A percentile compares a stretch with the other conserved stretches of the same genome.
These are phyloP conservation scores for Elsinoe arachidis DNA, from an alignment of 2,329 filamentous ascomycete species.

Conservation along the genomic window DNA sequence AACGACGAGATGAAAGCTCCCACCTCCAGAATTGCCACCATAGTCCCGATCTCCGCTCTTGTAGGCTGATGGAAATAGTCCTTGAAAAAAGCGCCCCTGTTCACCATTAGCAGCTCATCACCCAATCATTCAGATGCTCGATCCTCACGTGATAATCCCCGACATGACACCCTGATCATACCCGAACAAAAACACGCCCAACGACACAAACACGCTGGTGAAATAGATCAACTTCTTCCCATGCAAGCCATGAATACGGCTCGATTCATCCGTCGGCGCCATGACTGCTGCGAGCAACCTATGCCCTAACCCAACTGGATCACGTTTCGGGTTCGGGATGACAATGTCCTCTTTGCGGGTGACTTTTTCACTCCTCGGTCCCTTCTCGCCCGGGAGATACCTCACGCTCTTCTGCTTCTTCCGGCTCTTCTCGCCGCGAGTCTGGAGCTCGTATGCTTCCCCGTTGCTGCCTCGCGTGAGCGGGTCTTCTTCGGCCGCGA, in stretches of 20 bases:
- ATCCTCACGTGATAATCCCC: conserved; percentile 57
- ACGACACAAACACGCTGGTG: conserved; percentile 80
- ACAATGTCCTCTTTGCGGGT: conserved; percentile 60
- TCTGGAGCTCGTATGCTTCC: conserved; percentile 49
- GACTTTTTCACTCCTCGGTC: conserved; percentile 39
- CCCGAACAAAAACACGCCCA: conserved; percentile 72
- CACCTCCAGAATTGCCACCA: conserved; percentile 93
- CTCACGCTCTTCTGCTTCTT: conserved; percentile 55
- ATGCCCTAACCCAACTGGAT: conserved; percentile 56
- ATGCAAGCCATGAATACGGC: conserved; percentile 81
- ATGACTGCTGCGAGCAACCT: conserved; percentile 74
- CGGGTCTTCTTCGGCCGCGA: conserved; percentile 74
- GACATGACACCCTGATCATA: conserved; percentile 92
- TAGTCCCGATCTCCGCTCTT: conserved; percentile 81
- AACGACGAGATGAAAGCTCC: conserved; percentile 88
- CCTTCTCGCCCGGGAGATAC: conserved; percentile 44
- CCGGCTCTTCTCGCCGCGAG: conserved; percentile 17
- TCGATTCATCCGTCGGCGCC: conserved; percentile 60
- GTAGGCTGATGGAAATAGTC: conserved; percentile 88
- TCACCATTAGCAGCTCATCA: conserved; percentile 20
- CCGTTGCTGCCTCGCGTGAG: conserved; percentile 60
- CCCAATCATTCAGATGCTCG: background rate
- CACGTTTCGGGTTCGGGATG: conserved; percentile 60
- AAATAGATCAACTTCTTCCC: conserved; percentile 97
- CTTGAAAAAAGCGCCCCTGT: conserved; percentile 76